phyloP scores from a whole-genome alignment of 73 alveolate genomes.

The Paramecium sonneborni region DNA sequence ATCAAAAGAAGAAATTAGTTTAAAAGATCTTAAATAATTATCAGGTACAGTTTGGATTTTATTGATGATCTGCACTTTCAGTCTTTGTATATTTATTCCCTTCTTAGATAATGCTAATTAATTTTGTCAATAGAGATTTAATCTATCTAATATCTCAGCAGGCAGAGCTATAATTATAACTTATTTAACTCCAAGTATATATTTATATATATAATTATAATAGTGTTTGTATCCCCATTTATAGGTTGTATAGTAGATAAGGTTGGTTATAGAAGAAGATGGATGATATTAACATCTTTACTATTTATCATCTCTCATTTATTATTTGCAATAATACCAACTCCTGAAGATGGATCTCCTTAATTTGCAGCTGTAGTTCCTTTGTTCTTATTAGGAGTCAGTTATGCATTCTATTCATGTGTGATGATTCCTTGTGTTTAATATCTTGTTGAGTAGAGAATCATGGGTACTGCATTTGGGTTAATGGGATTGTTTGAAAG shows the following conservation, averaged over 20 bases:
- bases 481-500: conserved; percentile 33
- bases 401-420: conserved; percentile 50
- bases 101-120: conserved; percentile 46
- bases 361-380: conserved; percentile 48
- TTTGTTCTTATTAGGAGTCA: conserved; percentile 18
- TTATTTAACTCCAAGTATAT: conserved; percentile 47
- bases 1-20: neutral
- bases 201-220: neutral
- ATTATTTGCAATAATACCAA: conserved; percentile 37
- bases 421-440: conserved; percentile 43
- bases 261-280: conserved; percentile 43
- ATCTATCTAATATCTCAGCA: neutral
- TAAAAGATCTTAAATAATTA: neutral
- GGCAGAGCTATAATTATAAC: conserved; percentile 50
- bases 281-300: conserved; percentile 46
- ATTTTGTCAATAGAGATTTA: conserved; percentile 38
- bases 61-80: conserved; percentile 14
- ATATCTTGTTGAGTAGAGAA: conserved; percentile 38
- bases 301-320: conserved; percentile 37
- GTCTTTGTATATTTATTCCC: conserved; percentile 12
- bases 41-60: conserved; percentile 54
- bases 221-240: conserved; percentile 38
- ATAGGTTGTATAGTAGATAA: neutral
- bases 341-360: conserved; percentile 40
- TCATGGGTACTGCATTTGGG: conserved; percentile 59